phyloP scores from a whole-genome alignment of 495 filamentous ascomycete species.

The Halenospora varia region DNA sequence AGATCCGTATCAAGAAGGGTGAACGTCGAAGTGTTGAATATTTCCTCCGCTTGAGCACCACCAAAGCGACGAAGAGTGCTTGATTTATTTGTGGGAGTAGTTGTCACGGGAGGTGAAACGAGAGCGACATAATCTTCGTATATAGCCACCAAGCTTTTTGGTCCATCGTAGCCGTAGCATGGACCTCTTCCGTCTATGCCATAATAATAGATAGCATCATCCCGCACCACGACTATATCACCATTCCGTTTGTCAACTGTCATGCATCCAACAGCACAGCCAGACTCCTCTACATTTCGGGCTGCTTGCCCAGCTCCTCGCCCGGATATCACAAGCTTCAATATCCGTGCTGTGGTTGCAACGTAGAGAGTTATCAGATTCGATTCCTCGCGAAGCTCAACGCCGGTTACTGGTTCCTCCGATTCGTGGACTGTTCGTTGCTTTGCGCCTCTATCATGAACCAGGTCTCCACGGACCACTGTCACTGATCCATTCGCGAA shows the following conservation, averaged over 20 bases:
- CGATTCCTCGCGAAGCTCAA: slow-evolving; percentile 65
- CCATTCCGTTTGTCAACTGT: slow-evolving; percentile 72
- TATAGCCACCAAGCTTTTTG: slow-evolving; percentile 75
- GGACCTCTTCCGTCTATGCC: slow-evolving; percentile 79
- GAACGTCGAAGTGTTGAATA: slow-evolving; percentile 80
- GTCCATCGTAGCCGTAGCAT: slow-evolving; percentile 84
- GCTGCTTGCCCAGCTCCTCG: slow-evolving; percentile 87
- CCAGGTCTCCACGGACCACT: slow-evolving; percentile 87
- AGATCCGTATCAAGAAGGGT: slow-evolving; percentile 86
- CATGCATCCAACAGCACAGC: slow-evolving; percentile 92
- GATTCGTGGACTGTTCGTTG: slow-evolving; percentile 96
- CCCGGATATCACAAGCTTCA: slow-evolving; percentile 81
- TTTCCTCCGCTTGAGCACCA: slow-evolving; percentile 60
- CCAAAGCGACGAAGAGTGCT: slow-evolving; percentile 58
- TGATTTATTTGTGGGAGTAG: slow-evolving; percentile 37
- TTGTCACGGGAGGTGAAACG: slow-evolving; percentile 72
- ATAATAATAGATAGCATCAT: slow-evolving; percentile 95
- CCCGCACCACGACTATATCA: slow-evolving; percentile 83
- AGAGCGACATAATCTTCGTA: slow-evolving; percentile 86
- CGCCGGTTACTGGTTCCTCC: slow-evolving; percentile 91
- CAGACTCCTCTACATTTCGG: slow-evolving; percentile 78
- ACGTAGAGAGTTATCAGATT: slow-evolving; percentile 78
- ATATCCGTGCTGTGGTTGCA: slow-evolving; percentile 83
- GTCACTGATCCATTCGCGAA: slow-evolving; percentile 96
- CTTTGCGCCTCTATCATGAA: slow-evolving; percentile 93